Conservation (phyloP, 805 yeast genomes). For the Cyberlindnera misumaiensis region DNA sequence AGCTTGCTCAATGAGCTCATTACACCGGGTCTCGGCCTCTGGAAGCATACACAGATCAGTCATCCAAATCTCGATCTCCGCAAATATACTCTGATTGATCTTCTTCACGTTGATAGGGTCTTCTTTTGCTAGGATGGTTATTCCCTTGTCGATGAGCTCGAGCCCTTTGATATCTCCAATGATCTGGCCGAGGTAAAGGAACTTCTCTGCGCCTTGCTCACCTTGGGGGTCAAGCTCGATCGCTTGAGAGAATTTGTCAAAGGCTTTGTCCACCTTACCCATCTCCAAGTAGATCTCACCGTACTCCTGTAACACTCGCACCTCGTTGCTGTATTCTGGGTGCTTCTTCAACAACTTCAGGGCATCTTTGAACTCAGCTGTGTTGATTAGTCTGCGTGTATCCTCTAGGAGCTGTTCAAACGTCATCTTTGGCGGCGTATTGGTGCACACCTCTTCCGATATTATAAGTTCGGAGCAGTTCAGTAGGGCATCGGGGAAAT, state of each 20-base stretch:
- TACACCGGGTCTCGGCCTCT: constrained; percentile 79
- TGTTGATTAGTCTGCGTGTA: constrained; percentile 9
- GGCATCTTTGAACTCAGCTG: constrained; percentile 25
- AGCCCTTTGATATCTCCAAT: constrained; percentile 78
- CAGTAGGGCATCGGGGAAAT: no score
- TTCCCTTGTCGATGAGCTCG: constrained; percentile 53
- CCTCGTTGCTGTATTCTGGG: constrained; percentile 31
- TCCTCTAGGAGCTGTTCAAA: constrained; percentile 6
- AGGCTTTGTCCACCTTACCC: constrained; percentile 76
- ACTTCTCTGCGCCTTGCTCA: constrained; percentile 65
- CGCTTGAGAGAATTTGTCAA: constrained; percentile 49
- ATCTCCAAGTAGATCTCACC: constrained; percentile 79
- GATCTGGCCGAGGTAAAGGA: constrained; percentile 85
- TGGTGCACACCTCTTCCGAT: no score
- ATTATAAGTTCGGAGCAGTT: no score
- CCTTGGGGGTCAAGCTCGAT: constrained; percentile 69
- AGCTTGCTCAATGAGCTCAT: constrained; percentile 58
- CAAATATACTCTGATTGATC: constrained; percentile 69
- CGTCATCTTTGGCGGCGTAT: neutral
- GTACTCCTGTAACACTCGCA: constrained; percentile 44
- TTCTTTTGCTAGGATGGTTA: constrained; percentile 40
- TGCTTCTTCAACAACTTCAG: constrained; percentile 28
- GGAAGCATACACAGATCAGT: constrained; percentile 94
- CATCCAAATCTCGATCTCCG: constrained; percentile 94
- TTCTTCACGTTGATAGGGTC: constrained; percentile 36